A percentile compares a stretch with the other conserved stretches of the same genome.
phyloP scores from a whole-genome alignment of 768 basidiomycete species.

The Saitozyma podzolica region DNA sequence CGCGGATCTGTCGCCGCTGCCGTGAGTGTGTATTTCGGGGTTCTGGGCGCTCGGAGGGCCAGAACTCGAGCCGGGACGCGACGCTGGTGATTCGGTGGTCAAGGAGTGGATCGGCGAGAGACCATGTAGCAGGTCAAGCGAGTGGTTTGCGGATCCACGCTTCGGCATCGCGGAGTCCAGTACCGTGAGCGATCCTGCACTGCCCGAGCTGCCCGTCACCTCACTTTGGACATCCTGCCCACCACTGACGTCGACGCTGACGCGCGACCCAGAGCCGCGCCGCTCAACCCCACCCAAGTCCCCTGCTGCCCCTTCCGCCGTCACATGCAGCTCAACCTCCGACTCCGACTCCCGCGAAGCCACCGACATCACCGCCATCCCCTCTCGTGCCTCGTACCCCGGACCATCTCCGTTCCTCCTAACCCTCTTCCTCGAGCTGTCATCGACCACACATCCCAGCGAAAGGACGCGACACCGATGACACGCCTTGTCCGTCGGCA shows the following conservation, averaged over 20 bases:
- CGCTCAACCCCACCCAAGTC: not conserved
- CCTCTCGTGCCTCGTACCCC: not conserved
- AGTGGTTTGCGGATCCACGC: too few relatives aligned
- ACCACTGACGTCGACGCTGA: too few relatives aligned
- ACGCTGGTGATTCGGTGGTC: too few relatives aligned
- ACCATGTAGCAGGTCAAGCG: too few relatives aligned
- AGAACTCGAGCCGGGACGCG: constrained; percentile 3
- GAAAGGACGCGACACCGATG: constrained; percentile 41
- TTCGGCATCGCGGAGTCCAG: too few relatives aligned
- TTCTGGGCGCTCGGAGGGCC: not conserved
- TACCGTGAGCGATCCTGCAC: too few relatives aligned
- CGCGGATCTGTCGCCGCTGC: not conserved
- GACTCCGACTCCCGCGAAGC: not conserved
- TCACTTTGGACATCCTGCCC: too few relatives aligned
- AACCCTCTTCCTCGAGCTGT: constrained; percentile 20
- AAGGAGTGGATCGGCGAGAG: too few relatives aligned
- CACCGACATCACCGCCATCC: not conserved
- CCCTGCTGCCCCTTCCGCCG: not conserved
- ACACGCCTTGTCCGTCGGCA: constrained; percentile 40
- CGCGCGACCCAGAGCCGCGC: not conserved
- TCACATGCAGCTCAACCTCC: not conserved
- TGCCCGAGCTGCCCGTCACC: too few relatives aligned
- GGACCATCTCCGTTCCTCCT: not conserved
- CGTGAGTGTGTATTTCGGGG: not conserved
- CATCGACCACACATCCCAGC: constrained; percentile 43